These are phyloP conservation scores for Rhizopogon sp. DNA, from an alignment of 768 basidiomycete species.

Conservation along the genomic window DNA sequence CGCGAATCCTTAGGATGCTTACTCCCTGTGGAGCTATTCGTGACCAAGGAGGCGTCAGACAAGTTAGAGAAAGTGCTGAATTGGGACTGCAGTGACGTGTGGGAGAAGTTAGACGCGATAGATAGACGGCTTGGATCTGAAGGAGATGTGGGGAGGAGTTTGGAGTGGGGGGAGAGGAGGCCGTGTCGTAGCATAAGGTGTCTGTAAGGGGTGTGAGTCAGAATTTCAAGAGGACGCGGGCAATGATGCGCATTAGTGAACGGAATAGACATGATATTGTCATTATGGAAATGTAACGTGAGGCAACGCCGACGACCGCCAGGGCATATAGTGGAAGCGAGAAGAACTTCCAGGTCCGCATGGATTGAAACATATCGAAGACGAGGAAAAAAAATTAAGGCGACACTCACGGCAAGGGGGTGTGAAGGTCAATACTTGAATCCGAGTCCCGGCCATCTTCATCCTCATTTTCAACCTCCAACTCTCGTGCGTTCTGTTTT, in stretches of 20 bases:
- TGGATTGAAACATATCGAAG: too few relatives aligned
- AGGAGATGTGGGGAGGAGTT: slow-evolving; percentile 39
- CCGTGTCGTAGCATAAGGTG: slow-evolving; percentile 65
- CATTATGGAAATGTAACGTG: too few relatives aligned
- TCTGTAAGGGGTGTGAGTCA: slow-evolving; percentile 24
- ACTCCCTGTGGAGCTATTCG: slow-evolving; percentile 18
- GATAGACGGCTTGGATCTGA: slow-evolving; percentile 18
- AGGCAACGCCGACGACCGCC: too few relatives aligned
- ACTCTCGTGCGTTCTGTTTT: neutral
- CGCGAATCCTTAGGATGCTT: slow-evolving; percentile 44
- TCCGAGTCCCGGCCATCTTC: slow-evolving; percentile 43
- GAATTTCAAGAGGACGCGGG: neutral
- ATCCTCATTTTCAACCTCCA: slow-evolving; percentile 13
- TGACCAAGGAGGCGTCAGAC: slow-evolving; percentile 7
- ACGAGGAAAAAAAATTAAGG: slow-evolving; percentile 2
- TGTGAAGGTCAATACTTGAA: slow-evolving; percentile 65
- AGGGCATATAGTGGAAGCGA: neutral
- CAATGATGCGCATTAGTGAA: too few relatives aligned
- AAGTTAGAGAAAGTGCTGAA: slow-evolving; percentile 18
- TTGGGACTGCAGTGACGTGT: slow-evolving; percentile 21
- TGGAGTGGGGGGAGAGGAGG: slow-evolving; percentile 61
- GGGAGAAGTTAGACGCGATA: slow-evolving; percentile 18
- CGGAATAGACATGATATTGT: too few relatives aligned
- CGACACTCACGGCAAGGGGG: slow-evolving; percentile 57
- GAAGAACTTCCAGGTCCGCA: neutral